These are phyloP conservation scores for Potentilla sterilis DNA, from an alignment of 306 rosid genomes.

Conservation along the genomic window DNA sequence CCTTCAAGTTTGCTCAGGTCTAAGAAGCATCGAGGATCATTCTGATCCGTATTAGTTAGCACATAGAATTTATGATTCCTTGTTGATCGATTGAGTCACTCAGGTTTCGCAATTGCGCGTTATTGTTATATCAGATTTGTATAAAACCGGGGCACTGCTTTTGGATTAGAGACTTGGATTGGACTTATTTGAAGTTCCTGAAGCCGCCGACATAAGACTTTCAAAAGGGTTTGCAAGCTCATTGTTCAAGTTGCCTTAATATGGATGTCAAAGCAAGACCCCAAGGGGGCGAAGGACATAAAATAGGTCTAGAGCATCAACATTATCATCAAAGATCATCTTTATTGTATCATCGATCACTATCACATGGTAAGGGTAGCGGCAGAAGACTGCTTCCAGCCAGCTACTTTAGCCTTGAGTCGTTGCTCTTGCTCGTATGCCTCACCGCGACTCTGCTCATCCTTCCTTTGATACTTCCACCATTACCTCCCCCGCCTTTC, in stretches of 20 bases:
- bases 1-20: neutral
- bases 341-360: slow-evolving; percentile 14
- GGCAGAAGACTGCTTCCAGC: slow-evolving; percentile 31
- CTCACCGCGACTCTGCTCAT: slow-evolving; percentile 46
- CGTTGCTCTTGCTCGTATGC: slow-evolving; percentile 43
- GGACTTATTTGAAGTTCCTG: slow-evolving; percentile 15
- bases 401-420: slow-evolving; percentile 44
- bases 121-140: neutral
- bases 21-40: neutral
- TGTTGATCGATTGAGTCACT: neutral
- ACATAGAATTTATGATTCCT: neutral
- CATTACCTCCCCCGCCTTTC: slow-evolving; percentile 55
- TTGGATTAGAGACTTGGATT: neutral
- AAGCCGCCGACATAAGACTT: slow-evolving; percentile 13
- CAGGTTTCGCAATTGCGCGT: neutral
- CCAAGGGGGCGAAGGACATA: slow-evolving; percentile 11
- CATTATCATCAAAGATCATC: neutral
- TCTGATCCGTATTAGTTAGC: neutral
- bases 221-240: slow-evolving; percentile 13
- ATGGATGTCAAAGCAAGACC: slow-evolving; percentile 14
- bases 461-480: slow-evolving; percentile 59
- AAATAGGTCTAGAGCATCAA: slow-evolving; percentile 7
- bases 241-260: slow-evolving; percentile 11
- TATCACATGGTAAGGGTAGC: slow-evolving; percentile 39
- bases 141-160: neutral